Evolutionary conservation across 2,329 filamentous ascomycete species (phyloP), one percentile per base, ranked within the genome.

Genomic region (Colletotrichum sp.): DNA sequence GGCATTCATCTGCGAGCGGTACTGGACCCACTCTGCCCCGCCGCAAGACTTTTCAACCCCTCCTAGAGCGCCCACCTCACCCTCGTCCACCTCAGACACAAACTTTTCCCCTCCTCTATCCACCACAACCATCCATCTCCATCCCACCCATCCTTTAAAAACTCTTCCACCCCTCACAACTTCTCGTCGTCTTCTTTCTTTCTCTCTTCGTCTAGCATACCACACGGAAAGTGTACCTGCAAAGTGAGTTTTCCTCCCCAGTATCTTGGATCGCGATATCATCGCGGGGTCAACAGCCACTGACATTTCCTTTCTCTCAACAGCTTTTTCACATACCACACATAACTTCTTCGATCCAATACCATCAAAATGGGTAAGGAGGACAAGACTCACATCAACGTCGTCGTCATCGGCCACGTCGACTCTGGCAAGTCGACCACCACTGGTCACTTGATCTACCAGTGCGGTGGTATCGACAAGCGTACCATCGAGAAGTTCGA

Each of bases 401-500:
- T 98, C 89, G 96, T 98, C 90, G 96, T 98, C 89, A 98, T 98
- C 92, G 96, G 96, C 92, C 96, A 98, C 94, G 96, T 98, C 95
- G 96, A 98, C 91, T 98, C 96, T 89, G 96, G 96, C 91, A 98
- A 98, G 94, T 98, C 96, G 83, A 98, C 96, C 88, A 98, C 96
- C 89, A 75, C 73, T 55, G 95, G 93, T 89, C 93, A 96, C 92
- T 94, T 99, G 93, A 98, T 99, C 95, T 98, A 98, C 96, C 96
- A 99, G 94, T 98, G 97, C 92, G 97, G 97, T 94, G 97, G 97
- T 95, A 99, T 98, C 87, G 97, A 99, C 95, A 96, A 96, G 93
- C 96, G 97, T 96, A 98, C 96, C 89, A 99, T 99, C 88, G 97
- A 99, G 94, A 99, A 99, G 95, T 99, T 99, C 94, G 97, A 99